Base-by-base conservation (phyloP, 2,329 filamentous ascomycete species). In the Cladosporium oxysporum region DNA sequence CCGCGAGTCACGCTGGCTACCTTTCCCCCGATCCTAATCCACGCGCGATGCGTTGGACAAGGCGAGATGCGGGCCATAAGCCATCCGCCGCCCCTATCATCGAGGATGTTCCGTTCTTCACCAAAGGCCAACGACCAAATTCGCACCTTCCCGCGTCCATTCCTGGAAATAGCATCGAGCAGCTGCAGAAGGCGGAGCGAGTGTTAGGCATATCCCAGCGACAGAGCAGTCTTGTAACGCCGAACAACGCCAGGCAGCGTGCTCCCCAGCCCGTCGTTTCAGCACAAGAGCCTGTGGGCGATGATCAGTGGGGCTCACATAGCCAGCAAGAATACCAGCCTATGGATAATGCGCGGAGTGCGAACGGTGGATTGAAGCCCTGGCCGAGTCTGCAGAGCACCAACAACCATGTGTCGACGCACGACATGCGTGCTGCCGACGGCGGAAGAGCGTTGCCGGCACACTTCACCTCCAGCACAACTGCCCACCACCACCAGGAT, bases 331-430 rank as follows among this genome's bases (percentile, higher is more conserved):
- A 63, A 47, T 29, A 57, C n/a, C 50, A 63, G 50, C 61, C 61
- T 63, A 63, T 63, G 61, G 61, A 57, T 47, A 59, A 41, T 31
- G 44, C 58, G 31, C 64, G 26, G 49, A 53, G 64, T 44, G 49
- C 64, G 26, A 61, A 66, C 29, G 64, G 58, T 57, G 64, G 64
- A 61, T 41, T 66, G 58, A 66, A 62, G 31, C 58, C 64, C n/a
- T 66, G 64, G 64, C 64, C 64, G 29, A 62, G 50, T 35, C 53
- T 65, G 41, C 64, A 66, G 35, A 62, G 37, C 64, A 35, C 23
- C 33, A 63, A 63, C 35, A 55, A 44, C 49, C 35, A 63, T 63
- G 35, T 41, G 21, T 59, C 62, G 16, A 41, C 35, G 47, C 62
- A 65, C 41, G 47, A 58, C 62, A 50, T 41, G 55, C 23, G 26